phyloP scores from a whole-genome alignment of 2,329 filamentous ascomycete species.

The Trichoderma polysporum region DNA sequence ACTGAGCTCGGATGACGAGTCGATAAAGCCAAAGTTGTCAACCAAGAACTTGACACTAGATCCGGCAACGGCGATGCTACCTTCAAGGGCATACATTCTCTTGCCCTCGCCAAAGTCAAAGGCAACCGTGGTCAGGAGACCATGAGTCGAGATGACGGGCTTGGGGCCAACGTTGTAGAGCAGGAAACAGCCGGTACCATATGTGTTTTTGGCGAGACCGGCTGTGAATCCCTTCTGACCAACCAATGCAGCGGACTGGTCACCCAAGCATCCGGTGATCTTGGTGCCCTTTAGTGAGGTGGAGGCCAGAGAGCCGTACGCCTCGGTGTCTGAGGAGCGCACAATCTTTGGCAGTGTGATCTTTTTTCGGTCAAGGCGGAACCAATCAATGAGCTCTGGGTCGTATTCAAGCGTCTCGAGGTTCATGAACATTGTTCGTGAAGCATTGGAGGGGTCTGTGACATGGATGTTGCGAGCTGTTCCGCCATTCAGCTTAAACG shows the following conservation, averaged over 20 bases:
- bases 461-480: conserved; percentile 65
- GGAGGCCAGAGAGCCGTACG: conserved; percentile 63
- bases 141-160: conserved; percentile 75
- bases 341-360: conserved; percentile 75
- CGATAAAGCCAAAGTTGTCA: conserved; percentile 58
- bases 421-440: conserved; percentile 85
- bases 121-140: conserved; percentile 73
- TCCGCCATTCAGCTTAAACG: conserved; percentile 76
- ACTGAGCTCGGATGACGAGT: conserved; percentile 46
- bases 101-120: conserved; percentile 70
- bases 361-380: conserved; percentile 68
- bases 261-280: conserved; percentile 76
- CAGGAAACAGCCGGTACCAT: conserved; percentile 82
- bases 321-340: conserved; percentile 66
- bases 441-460: conserved; percentile 80
- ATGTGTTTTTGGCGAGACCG: conserved; percentile 80
- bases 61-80: conserved; percentile 74
- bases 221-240: conserved; percentile 76
- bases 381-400: conserved; percentile 70
- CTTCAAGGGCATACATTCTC: conserved; percentile 73
- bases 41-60: conserved; percentile 70
- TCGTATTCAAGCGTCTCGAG: conserved; percentile 74
- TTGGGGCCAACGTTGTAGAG: conserved; percentile 80
- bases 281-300: conserved; percentile 64
- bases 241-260: conserved; percentile 78